Percentiles rank a stretch among this genome's conserved stretches.
These are phyloP conservation scores for Penicillium daleae DNA, from an alignment of 495 filamentous ascomycete species.

Conservation along the genomic window DNA sequence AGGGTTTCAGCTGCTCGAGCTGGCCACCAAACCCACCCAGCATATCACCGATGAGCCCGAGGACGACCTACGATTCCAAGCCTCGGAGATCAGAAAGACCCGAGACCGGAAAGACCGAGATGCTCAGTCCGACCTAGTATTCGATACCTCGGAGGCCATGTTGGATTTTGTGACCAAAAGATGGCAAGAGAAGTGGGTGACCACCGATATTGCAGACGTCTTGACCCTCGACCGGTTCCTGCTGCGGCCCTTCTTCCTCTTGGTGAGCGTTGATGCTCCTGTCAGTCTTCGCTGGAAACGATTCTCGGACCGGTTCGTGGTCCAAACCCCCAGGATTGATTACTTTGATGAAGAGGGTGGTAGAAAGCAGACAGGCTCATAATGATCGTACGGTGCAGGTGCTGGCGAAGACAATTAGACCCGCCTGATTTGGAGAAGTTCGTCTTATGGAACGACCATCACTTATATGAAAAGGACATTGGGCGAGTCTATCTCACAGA, in stretches of 20 bases:
- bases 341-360: background rate
- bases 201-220: constrained; percentile 75
- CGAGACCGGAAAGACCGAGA: constrained; percentile 27
- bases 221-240: constrained; percentile 69
- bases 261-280: constrained; percentile 90
- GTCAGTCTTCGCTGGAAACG: constrained; percentile 80
- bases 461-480: constrained; percentile 69
- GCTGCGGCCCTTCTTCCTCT: constrained; percentile 86
- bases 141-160: constrained; percentile 62
- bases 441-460: constrained; percentile 70
- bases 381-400: constrained; percentile 35
- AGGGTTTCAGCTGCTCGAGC: constrained; percentile 61
- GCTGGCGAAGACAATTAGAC: constrained; percentile 42
- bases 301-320: constrained; percentile 57
- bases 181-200: constrained; percentile 84
- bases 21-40: constrained; percentile 27
- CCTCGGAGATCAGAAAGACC: constrained; percentile 28
- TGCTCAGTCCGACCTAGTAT: constrained; percentile 42
- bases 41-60: constrained; percentile 33
- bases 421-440: constrained; percentile 75
- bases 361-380: constrained; percentile 3
- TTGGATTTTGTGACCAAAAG: constrained; percentile 82
- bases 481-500: constrained; percentile 76
- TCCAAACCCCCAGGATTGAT: background rate
- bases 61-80: constrained; percentile 36